Evolutionary conservation across 2,329 filamentous ascomycete species (phyloP), one percentile per base, ranked within the genome.

Genomic region (Chaetomium globosum): DNA sequence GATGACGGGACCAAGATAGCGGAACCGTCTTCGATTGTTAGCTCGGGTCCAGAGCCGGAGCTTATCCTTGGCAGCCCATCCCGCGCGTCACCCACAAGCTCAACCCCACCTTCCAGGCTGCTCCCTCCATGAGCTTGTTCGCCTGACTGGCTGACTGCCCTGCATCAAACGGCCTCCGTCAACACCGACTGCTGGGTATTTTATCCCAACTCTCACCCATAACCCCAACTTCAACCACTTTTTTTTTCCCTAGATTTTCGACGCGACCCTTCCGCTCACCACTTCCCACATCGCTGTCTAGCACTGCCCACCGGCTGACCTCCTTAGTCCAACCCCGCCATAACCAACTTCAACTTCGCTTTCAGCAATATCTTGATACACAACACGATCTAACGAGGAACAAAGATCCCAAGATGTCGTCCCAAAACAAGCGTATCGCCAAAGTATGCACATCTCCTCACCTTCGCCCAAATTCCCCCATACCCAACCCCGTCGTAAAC

Each of bases 361-460:
- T 19, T n/a, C 39, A 7, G 16, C 19, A n/a, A 43, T n/a, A 43
- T 48, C n/a, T 23, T 48, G 23, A 4, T 12, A n/a, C 10, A 48
- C 46, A 48, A 23, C n/a, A 8, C 9, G 31, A 2, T 21, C 19
- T 28, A 31, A 3, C 39, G 28, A 13, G 28, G 28, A 19, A 13
- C 4, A 58, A 9, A 26, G 26, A 36, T 4, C 36, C 3, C 61
- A 56, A 55, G 43, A 72, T 72, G 70, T 63, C 70, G n/a, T 67
- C 65, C 16, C 55, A 59, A n/a, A 65, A 64, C 33, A 65, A 71
- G 57, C 67, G 70, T 36, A 70, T 72, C 55, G 59, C 65, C 13
- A 72, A 70, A 63, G 70, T 71, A 62, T 26, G 31, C 28, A 8
- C 39, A 28, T 23, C 7, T 21, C 21, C n/a, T 33, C 23, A 33